Evolutionary conservation across 768 basidiomycete genomes (phyloP).

Genomic region (Butyriboletus loyo): DNA sequence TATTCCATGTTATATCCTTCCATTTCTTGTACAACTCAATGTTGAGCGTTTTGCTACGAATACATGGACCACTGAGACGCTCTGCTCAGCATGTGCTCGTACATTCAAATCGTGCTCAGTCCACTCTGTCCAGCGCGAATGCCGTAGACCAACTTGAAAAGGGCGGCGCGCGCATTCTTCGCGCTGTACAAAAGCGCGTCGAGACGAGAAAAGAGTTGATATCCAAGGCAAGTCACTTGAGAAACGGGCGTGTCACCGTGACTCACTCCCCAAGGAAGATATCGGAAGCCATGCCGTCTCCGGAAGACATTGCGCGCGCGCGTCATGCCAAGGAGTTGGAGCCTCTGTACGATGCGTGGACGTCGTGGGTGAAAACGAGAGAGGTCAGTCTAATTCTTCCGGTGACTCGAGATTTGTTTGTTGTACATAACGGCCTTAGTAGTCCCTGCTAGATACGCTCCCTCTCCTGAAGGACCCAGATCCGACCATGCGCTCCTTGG

Average conservation of each 20-base stretch:
- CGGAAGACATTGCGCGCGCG: conserved; percentile 55
- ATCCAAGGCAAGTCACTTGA: conserved; percentile 37
- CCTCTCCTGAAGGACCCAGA: conserved; percentile 66
- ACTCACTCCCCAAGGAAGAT: conserved; percentile 34
- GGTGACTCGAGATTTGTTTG: background rate
- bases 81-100: conserved; percentile 8
- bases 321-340: conserved; percentile 69
- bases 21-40: conserved; percentile 2
- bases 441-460: conserved; percentile 65
- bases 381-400: conserved; percentile 43
- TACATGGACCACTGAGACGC: conserved; percentile 15
- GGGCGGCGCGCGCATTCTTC: conserved; percentile 51
- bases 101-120: conserved; percentile 7
- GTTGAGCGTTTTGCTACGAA: conserved; percentile 8
- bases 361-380: conserved; percentile 52
- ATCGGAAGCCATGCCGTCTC: conserved; percentile 49
- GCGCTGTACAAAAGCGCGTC: conserved; percentile 52
- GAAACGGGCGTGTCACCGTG: background rate
- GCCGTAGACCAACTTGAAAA: conserved; percentile 31
- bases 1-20: background rate
- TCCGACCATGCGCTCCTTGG: background rate
- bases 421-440: conserved; percentile 29
- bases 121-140: conserved; percentile 10
- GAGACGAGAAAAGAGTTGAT: conserved; percentile 45
- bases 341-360: conserved; percentile 66